These are phyloP conservation scores for Pseudocercospora musae DNA, from an alignment of 2,329 filamentous ascomycete species.

Conservation along the genomic window DNA sequence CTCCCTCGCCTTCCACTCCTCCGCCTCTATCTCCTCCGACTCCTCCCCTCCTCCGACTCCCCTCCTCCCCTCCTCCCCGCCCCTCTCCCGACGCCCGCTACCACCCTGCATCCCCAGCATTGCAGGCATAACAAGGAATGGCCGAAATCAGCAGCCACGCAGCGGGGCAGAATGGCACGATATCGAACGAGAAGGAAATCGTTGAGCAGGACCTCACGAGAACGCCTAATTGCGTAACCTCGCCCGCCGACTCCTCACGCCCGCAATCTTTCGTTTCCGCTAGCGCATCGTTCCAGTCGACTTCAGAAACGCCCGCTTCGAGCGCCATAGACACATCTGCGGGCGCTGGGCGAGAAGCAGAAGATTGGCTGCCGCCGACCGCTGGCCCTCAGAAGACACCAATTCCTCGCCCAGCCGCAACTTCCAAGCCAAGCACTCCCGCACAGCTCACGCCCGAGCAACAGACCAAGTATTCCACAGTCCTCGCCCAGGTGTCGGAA, in stretches of 20 bases:
- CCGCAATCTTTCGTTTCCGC: conserved; percentile 27
- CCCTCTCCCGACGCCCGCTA: not conserved
- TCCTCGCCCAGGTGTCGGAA: conserved; percentile 66
- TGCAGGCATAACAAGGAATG: not conserved
- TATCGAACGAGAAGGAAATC: conserved; percentile 1
- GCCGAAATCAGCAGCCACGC: not conserved
- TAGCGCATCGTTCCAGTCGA: conserved; percentile 27
- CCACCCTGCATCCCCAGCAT: not conserved
- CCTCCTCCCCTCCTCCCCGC: not conserved
- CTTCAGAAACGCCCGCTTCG: conserved; percentile 15
- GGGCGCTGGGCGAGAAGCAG: conserved; percentile 21
- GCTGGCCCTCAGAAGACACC: conserved; percentile 34
- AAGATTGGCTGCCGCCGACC: conserved; percentile 28
- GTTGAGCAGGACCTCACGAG: not conserved
- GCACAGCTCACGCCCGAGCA: conserved; percentile 71
- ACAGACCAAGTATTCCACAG: conserved; percentile 72
- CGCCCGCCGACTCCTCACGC: conserved; percentile 14
- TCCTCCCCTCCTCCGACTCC: not conserved
- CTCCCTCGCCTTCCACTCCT: not conserved
- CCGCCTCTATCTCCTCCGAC: no score
- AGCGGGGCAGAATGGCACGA: conserved; percentile 1
- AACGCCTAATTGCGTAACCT: conserved; percentile 1
- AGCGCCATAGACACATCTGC: conserved; percentile 23
- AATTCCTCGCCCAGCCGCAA: conserved; percentile 39
- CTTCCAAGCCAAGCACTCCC: conserved; percentile 54